Percentiles rank a stretch among this genome's conserved stretches.
These are phyloP conservation scores for Codiaeum variegatum DNA, from an alignment of 441 rosid species.

Conservation along the genomic window DNA sequence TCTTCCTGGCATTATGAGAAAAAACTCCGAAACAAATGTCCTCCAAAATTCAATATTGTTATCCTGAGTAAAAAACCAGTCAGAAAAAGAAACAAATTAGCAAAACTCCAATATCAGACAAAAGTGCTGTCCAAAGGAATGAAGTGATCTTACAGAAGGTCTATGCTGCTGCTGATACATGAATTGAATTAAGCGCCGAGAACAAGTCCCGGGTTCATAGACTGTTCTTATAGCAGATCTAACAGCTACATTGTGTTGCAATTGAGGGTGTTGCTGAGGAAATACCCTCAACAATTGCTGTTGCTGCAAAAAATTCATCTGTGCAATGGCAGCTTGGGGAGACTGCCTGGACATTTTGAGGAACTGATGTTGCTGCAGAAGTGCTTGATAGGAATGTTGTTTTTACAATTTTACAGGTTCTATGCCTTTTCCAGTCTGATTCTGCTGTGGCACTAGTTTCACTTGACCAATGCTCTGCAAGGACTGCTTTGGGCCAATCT, in stretches of 20 bases:
- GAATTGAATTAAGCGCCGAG: constrained; percentile 74
- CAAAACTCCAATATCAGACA: neutral
- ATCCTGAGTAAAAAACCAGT: constrained; percentile 39
- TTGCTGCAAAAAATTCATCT: constrained; percentile 54
- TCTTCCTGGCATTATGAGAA: constrained; percentile 61
- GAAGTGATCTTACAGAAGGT: constrained; percentile 59
- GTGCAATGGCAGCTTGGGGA: constrained; percentile 60
- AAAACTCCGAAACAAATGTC: constrained; percentile 60
- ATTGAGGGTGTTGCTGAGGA: constrained; percentile 67
- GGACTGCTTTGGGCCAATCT: constrained; percentile 41
- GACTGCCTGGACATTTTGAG: constrained; percentile 71
- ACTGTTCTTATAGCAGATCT: constrained; percentile 60
- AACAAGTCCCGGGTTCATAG: constrained; percentile 89
- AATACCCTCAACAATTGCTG: constrained; percentile 69
- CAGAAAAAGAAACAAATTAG: neutral
- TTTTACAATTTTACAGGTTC: constrained; percentile 68
- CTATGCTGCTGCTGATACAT: constrained; percentile 88
- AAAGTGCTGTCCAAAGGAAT: constrained; percentile 5
- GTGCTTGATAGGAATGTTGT: constrained; percentile 59
- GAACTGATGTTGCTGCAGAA: constrained; percentile 63
- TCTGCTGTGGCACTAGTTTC: constrained; percentile 67
- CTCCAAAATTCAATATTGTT: constrained; percentile 78
- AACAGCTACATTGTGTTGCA: constrained; percentile 62
- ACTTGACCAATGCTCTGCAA: constrained; percentile 52
- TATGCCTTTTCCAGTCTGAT: constrained; percentile 49